phyloP scores from a whole-genome alignment of 345 rosid species.

The sweet orange (Citrus sinensis) region DNA sequence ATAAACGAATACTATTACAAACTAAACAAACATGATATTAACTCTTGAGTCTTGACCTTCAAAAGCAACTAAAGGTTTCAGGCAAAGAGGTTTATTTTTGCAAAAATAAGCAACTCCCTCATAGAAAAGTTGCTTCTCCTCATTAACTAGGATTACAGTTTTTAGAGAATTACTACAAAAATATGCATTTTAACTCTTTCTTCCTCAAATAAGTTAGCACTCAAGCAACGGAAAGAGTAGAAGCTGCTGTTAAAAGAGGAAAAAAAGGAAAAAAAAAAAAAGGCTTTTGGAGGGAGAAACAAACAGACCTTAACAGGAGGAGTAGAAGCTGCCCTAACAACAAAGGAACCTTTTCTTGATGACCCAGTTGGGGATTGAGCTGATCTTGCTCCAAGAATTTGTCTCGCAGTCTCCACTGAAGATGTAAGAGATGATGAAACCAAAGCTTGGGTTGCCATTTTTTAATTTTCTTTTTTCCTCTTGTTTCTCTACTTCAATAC shows the following conservation, averaged over 20 bases:
- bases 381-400: conserved; percentile 54
- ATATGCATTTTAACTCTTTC: not conserved
- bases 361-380: conserved; percentile 28
- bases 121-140: not conserved
- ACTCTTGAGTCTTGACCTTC: not conserved
- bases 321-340: conserved; percentile 74
- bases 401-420: conserved; percentile 75
- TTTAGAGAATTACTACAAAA: not conserved
- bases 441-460: conserved; percentile 88
- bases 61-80: no score
- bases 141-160: not conserved
- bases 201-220: not conserved
- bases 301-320: conserved; percentile 85
- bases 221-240: not conserved
- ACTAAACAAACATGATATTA: not conserved
- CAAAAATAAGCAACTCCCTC: not conserved
- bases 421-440: conserved; percentile 82
- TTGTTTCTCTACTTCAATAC: not conserved
- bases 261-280: not conserved
- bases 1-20: not conserved
- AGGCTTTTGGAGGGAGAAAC: not conserved
- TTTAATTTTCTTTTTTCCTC: not conserved
- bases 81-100: no score
- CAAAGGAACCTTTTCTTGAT: conserved; percentile 58
- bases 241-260: not conserved